Base-by-base conservation (phyloP, 495 filamentous ascomycete species). In the Evernia prunastri region DNA sequence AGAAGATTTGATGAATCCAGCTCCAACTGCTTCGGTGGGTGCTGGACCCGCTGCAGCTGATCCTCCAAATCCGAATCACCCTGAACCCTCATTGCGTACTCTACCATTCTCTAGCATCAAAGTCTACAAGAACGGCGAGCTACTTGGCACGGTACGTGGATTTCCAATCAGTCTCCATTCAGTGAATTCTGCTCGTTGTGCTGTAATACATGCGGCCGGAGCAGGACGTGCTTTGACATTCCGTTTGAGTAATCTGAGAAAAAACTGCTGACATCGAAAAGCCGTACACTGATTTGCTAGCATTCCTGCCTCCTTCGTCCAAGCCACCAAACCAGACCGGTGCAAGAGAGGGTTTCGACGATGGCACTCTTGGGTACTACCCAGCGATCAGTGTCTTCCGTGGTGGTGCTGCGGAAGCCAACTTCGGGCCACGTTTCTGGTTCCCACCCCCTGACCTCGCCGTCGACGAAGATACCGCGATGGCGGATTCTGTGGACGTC, bases 351-450 rank as follows among this genome's bases (percentile, higher is more conserved):
- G 84, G 82, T 6, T 84, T 94, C 39, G 95, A 99, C 70, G 95
- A 99, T 69, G 93, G 92, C 31, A 88, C 90, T 79, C 80, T 96
- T 5, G 95, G 95, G 0, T 99, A 99, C 72, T 96, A 92, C 72
- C 95, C 95, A 1, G 91, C 93, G 27, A 85, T 97, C 23, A 92
- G 90, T 66, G 90, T 92, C 40, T 97, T 96, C 72, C 85, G 88
- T 29, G 92, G 92, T 45, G 95, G 93, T 35, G 89, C 92, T 4
- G 92, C 89, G 36, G 88, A 96, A 75, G 84, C 91, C 60, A 96
- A 96, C 70, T 95, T 97, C 69, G 91, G 92, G 7, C 89, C 87
- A 0, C 78, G 91, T 17, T 96, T 95, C 78, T 96, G 93, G 91
- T 88, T 79, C 72, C 90, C 91, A 12, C 92, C 92, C 0, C 81